Conservation (phyloP, 179 eudicot genomes). For the Patellifolia procumbens region DNA sequence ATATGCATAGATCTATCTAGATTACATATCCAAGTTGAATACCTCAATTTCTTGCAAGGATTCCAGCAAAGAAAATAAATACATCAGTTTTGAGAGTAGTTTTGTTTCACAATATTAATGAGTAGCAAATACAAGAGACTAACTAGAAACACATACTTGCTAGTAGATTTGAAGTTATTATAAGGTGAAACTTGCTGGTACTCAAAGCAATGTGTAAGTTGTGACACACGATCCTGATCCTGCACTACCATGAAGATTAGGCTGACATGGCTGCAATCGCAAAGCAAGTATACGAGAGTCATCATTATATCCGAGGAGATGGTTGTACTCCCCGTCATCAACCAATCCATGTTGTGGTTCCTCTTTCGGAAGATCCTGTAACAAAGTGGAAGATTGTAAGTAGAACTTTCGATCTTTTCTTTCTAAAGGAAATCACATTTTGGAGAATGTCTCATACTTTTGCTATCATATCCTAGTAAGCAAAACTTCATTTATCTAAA, state of each 20-base stretch:
- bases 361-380: constrained; percentile 54
- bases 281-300: constrained; percentile 45
- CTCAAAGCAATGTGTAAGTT: constrained; percentile 55
- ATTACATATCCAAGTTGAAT: background rate
- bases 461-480: background rate
- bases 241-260: constrained; percentile 44
- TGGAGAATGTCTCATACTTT: too few species aligned
- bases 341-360: constrained; percentile 71
- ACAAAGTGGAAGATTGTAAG: background rate
- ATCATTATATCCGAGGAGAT: constrained; percentile 43
- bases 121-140: background rate
- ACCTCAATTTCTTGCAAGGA: background rate
- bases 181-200: background rate
- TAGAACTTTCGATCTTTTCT: background rate
- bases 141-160: background rate
- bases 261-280: constrained; percentile 47
- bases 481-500: background rate
- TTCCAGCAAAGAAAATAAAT: background rate
- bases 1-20: background rate
- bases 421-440: background rate
- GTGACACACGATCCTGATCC: constrained; percentile 63
- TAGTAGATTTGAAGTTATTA: background rate
- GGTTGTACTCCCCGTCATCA: constrained; percentile 59
- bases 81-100: background rate
- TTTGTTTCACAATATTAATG: background rate